Percentiles rank a stretch among this genome's conserved stretches.
These are phyloP conservation scores for Ormosia semicastrata DNA, from an alignment of 306 rosid genomes.

Conservation along the genomic window DNA sequence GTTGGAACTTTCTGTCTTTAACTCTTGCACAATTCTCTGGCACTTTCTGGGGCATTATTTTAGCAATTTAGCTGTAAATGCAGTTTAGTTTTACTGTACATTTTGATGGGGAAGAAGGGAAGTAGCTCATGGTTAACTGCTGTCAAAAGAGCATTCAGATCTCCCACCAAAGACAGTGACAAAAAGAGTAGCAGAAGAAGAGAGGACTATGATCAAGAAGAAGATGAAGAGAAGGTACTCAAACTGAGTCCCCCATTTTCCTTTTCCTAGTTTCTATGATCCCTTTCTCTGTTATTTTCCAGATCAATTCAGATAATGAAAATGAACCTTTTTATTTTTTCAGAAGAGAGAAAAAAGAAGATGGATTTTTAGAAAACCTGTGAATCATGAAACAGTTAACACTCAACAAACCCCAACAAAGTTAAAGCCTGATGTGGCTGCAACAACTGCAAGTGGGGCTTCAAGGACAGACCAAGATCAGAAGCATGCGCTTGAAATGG, in stretches of 20 bases:
- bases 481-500: slow-evolving; percentile 72
- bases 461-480: slow-evolving; percentile 47
- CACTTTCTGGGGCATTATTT: not conserved
- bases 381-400: slow-evolving; percentile 52
- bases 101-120: slow-evolving; percentile 92
- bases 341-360: slow-evolving; percentile 87
- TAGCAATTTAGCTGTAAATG: slow-evolving; percentile 43
- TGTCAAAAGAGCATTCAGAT: slow-evolving; percentile 98
- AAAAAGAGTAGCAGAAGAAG: slow-evolving; percentile 36
- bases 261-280: not conserved
- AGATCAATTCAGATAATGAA: not conserved
- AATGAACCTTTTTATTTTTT: not conserved
- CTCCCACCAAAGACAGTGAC: slow-evolving; percentile 81
- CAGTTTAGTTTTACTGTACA: slow-evolving; percentile 42
- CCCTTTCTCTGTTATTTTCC: not conserved
- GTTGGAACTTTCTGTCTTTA: slow-evolving; percentile 20
- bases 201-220: slow-evolving; percentile 49
- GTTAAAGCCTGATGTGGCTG: slow-evolving; percentile 28
- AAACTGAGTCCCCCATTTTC: no score
- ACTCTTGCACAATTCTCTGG: slow-evolving; percentile 24
- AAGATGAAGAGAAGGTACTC: slow-evolving; percentile 82
- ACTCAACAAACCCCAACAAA: slow-evolving; percentile 36
- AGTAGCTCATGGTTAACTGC: slow-evolving; percentile 90
- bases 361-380: slow-evolving; percentile 77
- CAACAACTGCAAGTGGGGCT: not conserved